phyloP scores from a whole-genome alignment of 2,329 filamentous ascomycete species.

The Xylariaceae sp. region DNA sequence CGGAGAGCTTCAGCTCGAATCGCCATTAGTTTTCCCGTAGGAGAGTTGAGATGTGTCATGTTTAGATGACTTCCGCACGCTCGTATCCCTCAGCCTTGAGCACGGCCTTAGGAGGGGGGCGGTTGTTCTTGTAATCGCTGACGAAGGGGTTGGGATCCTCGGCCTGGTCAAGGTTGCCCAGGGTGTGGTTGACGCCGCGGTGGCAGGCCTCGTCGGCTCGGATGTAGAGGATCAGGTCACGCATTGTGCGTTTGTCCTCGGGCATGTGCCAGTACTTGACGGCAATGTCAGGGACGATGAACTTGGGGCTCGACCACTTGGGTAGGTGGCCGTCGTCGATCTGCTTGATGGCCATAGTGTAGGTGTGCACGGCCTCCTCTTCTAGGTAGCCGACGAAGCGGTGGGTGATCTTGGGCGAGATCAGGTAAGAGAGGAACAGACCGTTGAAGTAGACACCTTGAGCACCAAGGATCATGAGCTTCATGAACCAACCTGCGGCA shows the following conservation, averaged over 20 bases:
- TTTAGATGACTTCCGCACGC: slow-evolving; percentile 67
- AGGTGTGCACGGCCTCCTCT: slow-evolving; percentile 94
- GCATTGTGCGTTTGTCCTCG: slow-evolving; percentile 74
- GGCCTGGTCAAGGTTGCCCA: slow-evolving; percentile 80
- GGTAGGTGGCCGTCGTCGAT: slow-evolving; percentile 80
- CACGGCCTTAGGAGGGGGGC: slow-evolving; percentile 61
- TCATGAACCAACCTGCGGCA: slow-evolving; percentile 75
- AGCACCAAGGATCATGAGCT: slow-evolving; percentile 81
- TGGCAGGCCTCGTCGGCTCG: slow-evolving; percentile 86
- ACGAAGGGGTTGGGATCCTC: slow-evolving; percentile 91
- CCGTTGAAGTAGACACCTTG: slow-evolving; percentile 97
- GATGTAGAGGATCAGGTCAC: slow-evolving; percentile 81
- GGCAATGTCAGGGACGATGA: slow-evolving; percentile 81
- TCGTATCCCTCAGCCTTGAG: slow-evolving; percentile 72
- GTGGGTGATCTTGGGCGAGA: slow-evolving; percentile 83
- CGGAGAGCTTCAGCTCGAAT: not conserved
- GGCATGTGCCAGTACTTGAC: slow-evolving; percentile 93
- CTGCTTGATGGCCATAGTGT: slow-evolving; percentile 82
- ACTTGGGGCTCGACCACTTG: slow-evolving; percentile 65
- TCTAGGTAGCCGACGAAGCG: slow-evolving; percentile 96
- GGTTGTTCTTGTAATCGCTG: slow-evolving; percentile 68
- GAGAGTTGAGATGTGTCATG: not conserved
- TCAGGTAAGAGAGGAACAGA: slow-evolving; percentile 81
- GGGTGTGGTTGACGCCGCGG: slow-evolving; percentile 91
- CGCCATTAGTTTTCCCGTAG: not conserved